Conservation (phyloP, 352 stramenopile species). For the Phytophthora nicotianae region DNA sequence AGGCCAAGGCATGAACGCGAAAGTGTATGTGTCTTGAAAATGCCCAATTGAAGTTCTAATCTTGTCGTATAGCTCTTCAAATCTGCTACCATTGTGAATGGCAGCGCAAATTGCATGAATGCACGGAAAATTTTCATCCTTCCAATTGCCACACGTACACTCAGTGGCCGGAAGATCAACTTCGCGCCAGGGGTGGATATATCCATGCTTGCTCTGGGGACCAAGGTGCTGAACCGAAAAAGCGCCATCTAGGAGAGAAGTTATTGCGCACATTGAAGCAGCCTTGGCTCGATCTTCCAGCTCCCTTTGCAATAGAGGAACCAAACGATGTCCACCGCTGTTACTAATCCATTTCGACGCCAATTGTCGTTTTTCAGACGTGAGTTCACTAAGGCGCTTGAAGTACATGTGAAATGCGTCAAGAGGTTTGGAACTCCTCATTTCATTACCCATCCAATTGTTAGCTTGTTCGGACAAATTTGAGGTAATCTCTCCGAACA, state of each 20-base stretch:
- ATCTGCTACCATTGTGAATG: neutral
- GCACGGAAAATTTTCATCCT: constrained; percentile 17
- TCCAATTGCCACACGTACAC: constrained; percentile 16
- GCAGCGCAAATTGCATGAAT: constrained; percentile 13
- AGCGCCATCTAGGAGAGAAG: neutral
- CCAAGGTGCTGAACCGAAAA: neutral
- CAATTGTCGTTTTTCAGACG: no score
- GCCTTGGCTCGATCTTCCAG: no score
- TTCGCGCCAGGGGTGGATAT: constrained; percentile 7
- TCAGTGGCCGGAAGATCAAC: constrained; percentile 6
- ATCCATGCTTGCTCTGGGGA: neutral
- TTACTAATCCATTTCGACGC: no score
- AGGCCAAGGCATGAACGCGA: constrained; percentile 8
- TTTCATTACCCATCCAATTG: no score
- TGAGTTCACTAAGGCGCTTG: no score
- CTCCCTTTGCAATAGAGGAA: constrained; percentile 1
- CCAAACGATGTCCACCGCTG: no score
- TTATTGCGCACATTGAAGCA: neutral
- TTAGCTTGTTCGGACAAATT: no score
- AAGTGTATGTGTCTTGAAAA: constrained; percentile 10
- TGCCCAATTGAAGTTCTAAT: constrained; percentile 4
- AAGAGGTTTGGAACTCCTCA: no score
- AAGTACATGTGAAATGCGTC: no score
- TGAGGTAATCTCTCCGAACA: no score
- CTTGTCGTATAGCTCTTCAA: constrained; percentile 10